Conservation (phyloP, 2,329 filamentous ascomycete genomes). For the Aspergillus aculeatus region DNA sequence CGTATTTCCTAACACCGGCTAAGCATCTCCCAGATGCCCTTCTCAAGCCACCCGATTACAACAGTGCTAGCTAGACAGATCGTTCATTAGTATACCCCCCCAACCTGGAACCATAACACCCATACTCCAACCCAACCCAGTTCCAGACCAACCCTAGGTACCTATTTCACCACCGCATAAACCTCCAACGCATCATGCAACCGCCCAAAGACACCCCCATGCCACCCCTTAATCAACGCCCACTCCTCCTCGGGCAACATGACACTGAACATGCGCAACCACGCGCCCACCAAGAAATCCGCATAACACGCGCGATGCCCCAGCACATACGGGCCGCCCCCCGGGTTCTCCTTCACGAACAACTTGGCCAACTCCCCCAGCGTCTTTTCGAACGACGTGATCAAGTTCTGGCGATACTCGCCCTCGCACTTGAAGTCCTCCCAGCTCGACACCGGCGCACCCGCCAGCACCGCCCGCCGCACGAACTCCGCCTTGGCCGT, state of each 20-base stretch:
- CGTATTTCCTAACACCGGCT: too few species aligned
- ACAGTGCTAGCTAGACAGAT: too few species aligned
- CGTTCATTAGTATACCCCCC: too few species aligned
- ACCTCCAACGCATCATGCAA: slow-evolving; percentile 49
- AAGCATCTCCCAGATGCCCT: too few species aligned
- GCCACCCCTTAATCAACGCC: slow-evolving; percentile 50
- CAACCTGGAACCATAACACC: too few species aligned
- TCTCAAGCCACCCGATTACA: too few species aligned
- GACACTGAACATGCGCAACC: slow-evolving; percentile 50
- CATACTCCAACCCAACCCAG: background rate
- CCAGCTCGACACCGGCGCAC: slow-evolving; percentile 49
- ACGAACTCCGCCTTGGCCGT: slow-evolving; percentile 49
- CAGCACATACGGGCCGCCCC: slow-evolving; percentile 53
- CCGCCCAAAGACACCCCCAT: slow-evolving; percentile 51
- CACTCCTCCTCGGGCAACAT: slow-evolving; percentile 49
- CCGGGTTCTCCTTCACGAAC: slow-evolving; percentile 30
- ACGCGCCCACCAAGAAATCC: slow-evolving; percentile 58
- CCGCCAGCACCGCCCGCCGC: slow-evolving; percentile 14
- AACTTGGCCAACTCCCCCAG: slow-evolving; percentile 46
- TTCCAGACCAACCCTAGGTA: background rate
- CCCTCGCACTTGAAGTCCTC: slow-evolving; percentile 36
- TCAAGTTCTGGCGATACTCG: slow-evolving; percentile 43
- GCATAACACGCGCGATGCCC: slow-evolving; percentile 51
- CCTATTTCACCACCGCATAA: slow-evolving; percentile 37
- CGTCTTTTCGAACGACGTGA: slow-evolving; percentile 41